phyloP scores from a whole-genome alignment of 225 moss, liverwort and hornwort genomes.

The Marchantia polymorpha region DNA sequence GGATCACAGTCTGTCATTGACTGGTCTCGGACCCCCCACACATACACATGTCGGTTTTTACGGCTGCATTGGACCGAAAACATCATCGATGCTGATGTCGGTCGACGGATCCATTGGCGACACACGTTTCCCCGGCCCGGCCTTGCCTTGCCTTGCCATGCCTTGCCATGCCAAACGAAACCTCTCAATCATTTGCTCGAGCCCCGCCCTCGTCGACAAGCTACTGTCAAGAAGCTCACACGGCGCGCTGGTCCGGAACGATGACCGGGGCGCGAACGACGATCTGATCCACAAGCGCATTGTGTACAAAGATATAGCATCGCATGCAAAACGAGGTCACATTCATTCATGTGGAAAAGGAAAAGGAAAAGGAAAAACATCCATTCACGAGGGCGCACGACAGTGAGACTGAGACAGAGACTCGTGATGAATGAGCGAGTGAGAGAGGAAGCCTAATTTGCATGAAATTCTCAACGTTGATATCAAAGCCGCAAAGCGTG shows the following conservation, averaged over 20 bases:
- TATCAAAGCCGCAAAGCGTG: conserved; percentile 29
- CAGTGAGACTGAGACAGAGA: not conserved
- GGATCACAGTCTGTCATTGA: not conserved
- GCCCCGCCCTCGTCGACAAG: no score
- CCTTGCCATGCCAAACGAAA: no score
- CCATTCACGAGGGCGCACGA: not conserved
- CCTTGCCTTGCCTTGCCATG: no score
- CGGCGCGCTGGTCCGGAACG: not conserved
- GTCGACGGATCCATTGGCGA: no score
- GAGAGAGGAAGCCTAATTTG: not conserved
- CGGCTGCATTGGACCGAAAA: not conserved
- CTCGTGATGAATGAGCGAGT: not conserved
- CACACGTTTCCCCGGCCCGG: no score
- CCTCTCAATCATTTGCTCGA: not conserved
- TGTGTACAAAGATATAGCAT: no score
- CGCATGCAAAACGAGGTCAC: no score
- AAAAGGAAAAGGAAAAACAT: no score
- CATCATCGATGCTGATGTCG: not conserved
- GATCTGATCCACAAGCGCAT: no score
- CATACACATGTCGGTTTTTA: not conserved
- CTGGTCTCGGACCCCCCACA: not conserved
- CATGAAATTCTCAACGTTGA: conserved; percentile 26
- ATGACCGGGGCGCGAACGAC: not conserved
- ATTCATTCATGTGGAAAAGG: no score
- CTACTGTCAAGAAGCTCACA: not conserved